Evolutionary conservation across 345 rosid species (phyloP), one percentile per base, ranked within the genome.

Genomic region (Ceriops tagal): DNA sequence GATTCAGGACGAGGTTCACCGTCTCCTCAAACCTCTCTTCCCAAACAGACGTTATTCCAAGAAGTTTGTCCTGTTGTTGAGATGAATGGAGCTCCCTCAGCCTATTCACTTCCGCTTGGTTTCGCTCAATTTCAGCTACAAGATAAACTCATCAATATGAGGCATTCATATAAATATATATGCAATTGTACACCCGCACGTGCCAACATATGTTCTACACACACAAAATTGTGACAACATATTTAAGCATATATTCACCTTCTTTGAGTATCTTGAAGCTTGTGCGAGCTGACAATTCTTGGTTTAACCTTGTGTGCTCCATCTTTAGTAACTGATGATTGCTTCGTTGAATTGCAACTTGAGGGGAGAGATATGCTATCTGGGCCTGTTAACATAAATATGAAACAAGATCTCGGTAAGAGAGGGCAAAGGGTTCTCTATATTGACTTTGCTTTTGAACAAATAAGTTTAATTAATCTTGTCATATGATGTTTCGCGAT

Each of bases 81-180:
- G 58, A 70, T 6, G 28, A 11, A 11, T 43, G 49, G 49, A 43
- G 18, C 49, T 43, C 35, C 69, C 75, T 72, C 60, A 81, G 61
- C 24, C 73, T 67, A 8, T 1, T 20, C 26, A 70, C 57, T 78
- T 75, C 74, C n/a, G 66, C 76, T 66, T 24, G 67, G 27, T 64
- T 73, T 37, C 61, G 13, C 63, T 64, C 70, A 53, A 81, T 70
- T 39, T 70, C 70, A 39, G 65, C 85, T 81, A 53, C 62, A 59
- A 47, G 39, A 52, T 18, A 16, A 16, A 7, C 37, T 19, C n/a
- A 10, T 31, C 21, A 30, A 9, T 62, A 43, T 43, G 18, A 1
- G 49, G 49, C 16, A 43, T 3, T 43, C 5, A 15, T 3, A 4
- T n/a, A n/a, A n/a, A n/a, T n/a, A n/a, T 0, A 43, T 13, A 13